Conservation (phyloP, 306 rosid species). For the Arachis hypogaea region DNA sequence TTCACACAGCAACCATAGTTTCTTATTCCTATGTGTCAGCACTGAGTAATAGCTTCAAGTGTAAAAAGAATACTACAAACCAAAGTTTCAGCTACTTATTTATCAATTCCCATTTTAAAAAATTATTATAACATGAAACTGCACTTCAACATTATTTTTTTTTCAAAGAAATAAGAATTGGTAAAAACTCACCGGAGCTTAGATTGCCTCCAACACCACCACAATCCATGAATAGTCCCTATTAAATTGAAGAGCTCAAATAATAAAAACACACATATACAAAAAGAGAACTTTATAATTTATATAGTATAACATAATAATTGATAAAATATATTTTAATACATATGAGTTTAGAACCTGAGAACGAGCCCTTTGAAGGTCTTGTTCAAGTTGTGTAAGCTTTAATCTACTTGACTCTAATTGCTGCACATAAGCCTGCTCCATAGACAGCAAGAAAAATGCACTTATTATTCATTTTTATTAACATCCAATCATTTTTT, state of each 20-base stretch:
- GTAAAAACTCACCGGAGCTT: slow-evolving; percentile 68
- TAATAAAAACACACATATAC: neutral
- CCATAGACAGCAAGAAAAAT: slow-evolving; percentile 1
- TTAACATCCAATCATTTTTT: no score
- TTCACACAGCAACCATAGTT: neutral
- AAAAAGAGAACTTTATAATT: no score
- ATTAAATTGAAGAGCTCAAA: slow-evolving; percentile 23
- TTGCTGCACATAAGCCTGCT: slow-evolving; percentile 91
- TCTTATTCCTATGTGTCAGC: neutral
- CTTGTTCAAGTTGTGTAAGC: slow-evolving; percentile 91
- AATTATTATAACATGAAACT: neutral
- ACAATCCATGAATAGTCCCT: slow-evolving; percentile 75
- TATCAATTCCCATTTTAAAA: no score
- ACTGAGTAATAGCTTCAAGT: neutral
- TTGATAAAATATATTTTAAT: neutral
- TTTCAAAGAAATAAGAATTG: neutral
- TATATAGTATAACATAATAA: no score
- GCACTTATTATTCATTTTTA: no score
- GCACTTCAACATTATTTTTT: neutral
- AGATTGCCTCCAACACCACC: slow-evolving; percentile 64
- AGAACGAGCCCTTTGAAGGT: slow-evolving; percentile 85
- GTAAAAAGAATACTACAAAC: neutral
- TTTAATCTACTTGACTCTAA: slow-evolving; percentile 84
- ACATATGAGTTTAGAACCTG: slow-evolving; percentile 59
- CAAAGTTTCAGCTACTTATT: neutral